Conservation (phyloP, 139 green algal genomes). For the Ettlia oleoabundans region DNA sequence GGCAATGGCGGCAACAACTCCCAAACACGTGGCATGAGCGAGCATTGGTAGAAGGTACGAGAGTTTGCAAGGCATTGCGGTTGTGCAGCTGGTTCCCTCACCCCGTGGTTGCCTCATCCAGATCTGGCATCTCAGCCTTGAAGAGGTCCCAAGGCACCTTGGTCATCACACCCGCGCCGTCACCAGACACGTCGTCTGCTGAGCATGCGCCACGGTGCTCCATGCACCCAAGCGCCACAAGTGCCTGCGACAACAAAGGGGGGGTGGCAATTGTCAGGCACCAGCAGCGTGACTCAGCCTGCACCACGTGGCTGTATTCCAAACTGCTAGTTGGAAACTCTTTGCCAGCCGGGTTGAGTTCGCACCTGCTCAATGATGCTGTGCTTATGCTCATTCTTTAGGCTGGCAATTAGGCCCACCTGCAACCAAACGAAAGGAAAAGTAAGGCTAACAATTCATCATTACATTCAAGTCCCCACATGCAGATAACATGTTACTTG, state of each 20-base stretch:
- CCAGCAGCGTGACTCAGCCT: not conserved
- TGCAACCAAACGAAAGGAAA: constrained; percentile 37
- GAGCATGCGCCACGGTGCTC: constrained; percentile 98
- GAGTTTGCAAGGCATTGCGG: too few species aligned
- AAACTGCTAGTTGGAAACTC: too few species aligned
- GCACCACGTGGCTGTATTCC: too few species aligned
- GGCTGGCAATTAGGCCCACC: constrained; percentile 97
- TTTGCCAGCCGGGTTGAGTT: too few species aligned
- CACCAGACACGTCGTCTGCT: constrained; percentile 95
- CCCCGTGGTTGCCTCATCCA: constrained; percentile 76
- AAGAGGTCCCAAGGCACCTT: constrained; percentile 96
- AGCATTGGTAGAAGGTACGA: too few species aligned
- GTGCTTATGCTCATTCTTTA: constrained; percentile 90
- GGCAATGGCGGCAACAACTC: too few species aligned
- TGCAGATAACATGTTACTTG: too few species aligned
- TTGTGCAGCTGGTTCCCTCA: too few species aligned
- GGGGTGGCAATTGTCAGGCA: not conserved
- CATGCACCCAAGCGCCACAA: constrained; percentile 97
- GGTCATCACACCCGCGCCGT: constrained; percentile 98
- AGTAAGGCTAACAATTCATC: not conserved
- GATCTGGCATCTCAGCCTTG: constrained; percentile 57
- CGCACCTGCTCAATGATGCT: constrained; percentile 89
- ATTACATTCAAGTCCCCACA: too few species aligned
- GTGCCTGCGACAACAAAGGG: constrained; percentile 63
- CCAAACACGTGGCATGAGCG: too few species aligned